Percentiles rank a stretch among this genome's conserved stretches.
Conservation (phyloP, 2,329 filamentous ascomycete species). For the Plenodomus biglobosus region DNA sequence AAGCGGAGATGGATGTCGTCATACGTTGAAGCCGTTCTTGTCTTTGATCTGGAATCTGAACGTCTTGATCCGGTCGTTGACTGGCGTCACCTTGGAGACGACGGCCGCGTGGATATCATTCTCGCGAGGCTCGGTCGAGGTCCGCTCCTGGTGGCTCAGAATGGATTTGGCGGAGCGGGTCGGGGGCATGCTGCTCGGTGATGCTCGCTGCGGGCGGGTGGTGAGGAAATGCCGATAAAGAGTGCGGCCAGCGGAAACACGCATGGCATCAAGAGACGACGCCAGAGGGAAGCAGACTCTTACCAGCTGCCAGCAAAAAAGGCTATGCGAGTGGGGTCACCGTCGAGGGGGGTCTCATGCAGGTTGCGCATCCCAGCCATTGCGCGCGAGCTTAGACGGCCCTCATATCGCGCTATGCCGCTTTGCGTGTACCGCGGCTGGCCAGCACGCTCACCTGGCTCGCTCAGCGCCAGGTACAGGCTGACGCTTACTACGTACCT, state of each 20-base stretch:
- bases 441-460: too few species aligned
- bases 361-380: slow-evolving; percentile 9
- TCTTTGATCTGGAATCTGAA: slow-evolving; percentile 63
- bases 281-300: slow-evolving; percentile 6
- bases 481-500: not conserved
- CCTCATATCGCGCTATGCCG: slow-evolving; percentile 8
- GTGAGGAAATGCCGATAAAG: slow-evolving; percentile 11
- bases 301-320: slow-evolving; percentile 11
- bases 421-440: slow-evolving; percentile 12
- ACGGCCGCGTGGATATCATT: slow-evolving; percentile 64
- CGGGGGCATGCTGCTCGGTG: slow-evolving; percentile 35
- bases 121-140: slow-evolving; percentile 71
- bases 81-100: slow-evolving; percentile 61
- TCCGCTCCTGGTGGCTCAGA: slow-evolving; percentile 67
- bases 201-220: slow-evolving; percentile 18
- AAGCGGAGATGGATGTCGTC: slow-evolving; percentile 25
- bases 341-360: slow-evolving; percentile 13
- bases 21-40: slow-evolving; percentile 54
- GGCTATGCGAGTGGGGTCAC: slow-evolving; percentile 21
- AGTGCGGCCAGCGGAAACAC: slow-evolving; percentile 12
- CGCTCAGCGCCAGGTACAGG: slow-evolving; percentile 1
- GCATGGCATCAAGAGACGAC: slow-evolving; percentile 17
- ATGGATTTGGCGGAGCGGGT: slow-evolving; percentile 34
- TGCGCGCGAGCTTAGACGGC: slow-evolving; percentile 15
- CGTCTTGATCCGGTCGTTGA: slow-evolving; percentile 70